Conservation (phyloP, 306 rosid species). For the Adenanthera pavonina region DNA sequence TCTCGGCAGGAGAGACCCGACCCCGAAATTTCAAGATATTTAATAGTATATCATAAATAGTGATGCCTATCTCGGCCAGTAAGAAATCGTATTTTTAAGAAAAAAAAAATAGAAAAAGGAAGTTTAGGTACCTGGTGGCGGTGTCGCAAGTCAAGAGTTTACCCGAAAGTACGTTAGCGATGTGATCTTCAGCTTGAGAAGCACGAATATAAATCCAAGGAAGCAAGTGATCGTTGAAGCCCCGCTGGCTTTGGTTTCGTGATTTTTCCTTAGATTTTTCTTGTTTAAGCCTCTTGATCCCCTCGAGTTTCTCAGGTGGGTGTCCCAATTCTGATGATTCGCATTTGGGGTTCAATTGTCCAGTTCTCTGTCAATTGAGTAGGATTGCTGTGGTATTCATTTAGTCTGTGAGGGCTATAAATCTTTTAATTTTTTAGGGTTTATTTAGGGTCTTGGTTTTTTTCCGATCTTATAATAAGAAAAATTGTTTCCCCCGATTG, state of each 20-base stretch:
- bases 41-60: background rate
- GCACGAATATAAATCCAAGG: background rate
- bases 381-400: background rate
- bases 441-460: slow-evolving; percentile 7
- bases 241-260: background rate
- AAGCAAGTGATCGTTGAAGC: background rate
- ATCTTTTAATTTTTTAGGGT: slow-evolving; percentile 34
- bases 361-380: slow-evolving; percentile 10
- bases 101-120: background rate
- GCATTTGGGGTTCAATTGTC: slow-evolving; percentile 16
- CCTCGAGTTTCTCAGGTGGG: slow-evolving; percentile 32
- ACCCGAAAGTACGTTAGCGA: background rate
- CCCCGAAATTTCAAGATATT: no score
- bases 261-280: background rate
- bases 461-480: background rate
- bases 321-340: slow-evolving; percentile 21
- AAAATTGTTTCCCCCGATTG: slow-evolving; percentile 17
- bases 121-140: background rate
- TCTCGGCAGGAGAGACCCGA: no score
- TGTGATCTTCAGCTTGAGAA: background rate
- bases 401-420: background rate
- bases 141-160: background rate
- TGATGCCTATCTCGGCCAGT: background rate
- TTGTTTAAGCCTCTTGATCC: background rate
- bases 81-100: background rate